phyloP scores from a whole-genome alignment of 179 eudicot species.

The Beta macrorhiza region DNA sequence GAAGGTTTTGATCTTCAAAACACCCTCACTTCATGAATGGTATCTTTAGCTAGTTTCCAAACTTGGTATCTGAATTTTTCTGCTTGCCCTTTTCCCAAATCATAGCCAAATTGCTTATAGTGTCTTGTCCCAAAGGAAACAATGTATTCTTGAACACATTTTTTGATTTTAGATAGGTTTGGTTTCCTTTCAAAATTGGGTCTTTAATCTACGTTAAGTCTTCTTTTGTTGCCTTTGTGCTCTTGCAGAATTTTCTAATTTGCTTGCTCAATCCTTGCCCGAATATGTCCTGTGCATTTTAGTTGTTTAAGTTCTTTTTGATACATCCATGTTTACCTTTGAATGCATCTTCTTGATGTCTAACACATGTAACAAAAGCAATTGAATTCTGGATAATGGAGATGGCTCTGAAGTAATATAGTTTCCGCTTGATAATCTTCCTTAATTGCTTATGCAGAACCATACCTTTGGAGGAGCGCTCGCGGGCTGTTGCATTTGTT shows the following conservation, averaged over 20 bases:
- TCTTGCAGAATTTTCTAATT: background rate
- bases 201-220: background rate
- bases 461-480: slow-evolving; percentile 90
- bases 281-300: background rate
- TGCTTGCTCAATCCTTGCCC: background rate
- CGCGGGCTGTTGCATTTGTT: slow-evolving; percentile 94
- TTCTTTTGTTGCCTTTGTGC: background rate
- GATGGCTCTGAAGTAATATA: background rate
- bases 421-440: background rate
- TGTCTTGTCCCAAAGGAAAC: background rate
- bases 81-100: background rate
- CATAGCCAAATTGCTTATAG: background rate
- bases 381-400: background rate
- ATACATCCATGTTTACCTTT: background rate
- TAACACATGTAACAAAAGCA: background rate
- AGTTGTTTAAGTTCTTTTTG: background rate
- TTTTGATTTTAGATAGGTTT: background rate
- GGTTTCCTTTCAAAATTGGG: slow-evolving; percentile 8
- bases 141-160: background rate
- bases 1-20: background rate
- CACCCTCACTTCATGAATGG: background rate
- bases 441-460: slow-evolving; percentile 47
- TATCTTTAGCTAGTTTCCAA: background rate
- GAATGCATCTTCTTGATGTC: background rate
- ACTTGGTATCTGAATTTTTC: background rate